These are phyloP conservation scores for Neurospora cerealis DNA, from an alignment of 495 filamentous ascomycete species.

Conservation along the genomic window DNA sequence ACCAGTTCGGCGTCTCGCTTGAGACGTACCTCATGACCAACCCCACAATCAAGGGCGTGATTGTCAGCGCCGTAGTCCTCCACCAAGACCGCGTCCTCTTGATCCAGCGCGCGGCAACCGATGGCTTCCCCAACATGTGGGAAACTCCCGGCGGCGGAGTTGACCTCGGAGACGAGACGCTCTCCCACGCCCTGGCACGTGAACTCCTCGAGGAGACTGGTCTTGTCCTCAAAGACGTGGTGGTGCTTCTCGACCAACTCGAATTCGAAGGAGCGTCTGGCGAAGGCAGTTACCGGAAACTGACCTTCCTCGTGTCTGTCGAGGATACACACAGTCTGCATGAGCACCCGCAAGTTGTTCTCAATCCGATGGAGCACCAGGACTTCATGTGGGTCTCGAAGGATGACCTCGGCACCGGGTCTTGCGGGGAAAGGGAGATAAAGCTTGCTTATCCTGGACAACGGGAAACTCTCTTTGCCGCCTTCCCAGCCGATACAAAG, in stretches of 20 bases:
- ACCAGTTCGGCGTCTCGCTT: conserved; percentile 10
- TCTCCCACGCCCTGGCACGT: conserved; percentile 34
- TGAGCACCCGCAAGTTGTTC: conserved; percentile 14
- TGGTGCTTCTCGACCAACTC: conserved; percentile 16
- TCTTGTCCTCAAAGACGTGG: conserved; percentile 21
- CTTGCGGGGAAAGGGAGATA: conserved; percentile 18
- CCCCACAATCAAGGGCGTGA: conserved; percentile 15
- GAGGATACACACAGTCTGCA: neutral
- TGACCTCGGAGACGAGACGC: conserved; percentile 31
- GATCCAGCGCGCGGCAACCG: conserved; percentile 36
- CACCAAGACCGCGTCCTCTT: conserved; percentile 26
- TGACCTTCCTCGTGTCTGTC: conserved; percentile 24
- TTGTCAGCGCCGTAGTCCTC: conserved; percentile 26
- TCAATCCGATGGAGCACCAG: conserved; percentile 27
- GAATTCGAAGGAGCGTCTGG: conserved; percentile 8
- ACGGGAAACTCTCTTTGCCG: conserved; percentile 13
- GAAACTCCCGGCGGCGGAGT: conserved; percentile 41
- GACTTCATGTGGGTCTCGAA: conserved; percentile 28
- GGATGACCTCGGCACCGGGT: conserved; percentile 16
- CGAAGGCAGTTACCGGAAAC: conserved; percentile 20
- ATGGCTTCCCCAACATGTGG: conserved; percentile 36
- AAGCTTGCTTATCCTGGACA: conserved; percentile 22
- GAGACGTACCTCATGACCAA: conserved; percentile 13
- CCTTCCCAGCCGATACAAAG: conserved; percentile 6
- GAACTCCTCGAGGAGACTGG: conserved; percentile 46